Conservation (phyloP, 108 stramenopile genomes). For the Asterionellopsis glacialis region DNA sequence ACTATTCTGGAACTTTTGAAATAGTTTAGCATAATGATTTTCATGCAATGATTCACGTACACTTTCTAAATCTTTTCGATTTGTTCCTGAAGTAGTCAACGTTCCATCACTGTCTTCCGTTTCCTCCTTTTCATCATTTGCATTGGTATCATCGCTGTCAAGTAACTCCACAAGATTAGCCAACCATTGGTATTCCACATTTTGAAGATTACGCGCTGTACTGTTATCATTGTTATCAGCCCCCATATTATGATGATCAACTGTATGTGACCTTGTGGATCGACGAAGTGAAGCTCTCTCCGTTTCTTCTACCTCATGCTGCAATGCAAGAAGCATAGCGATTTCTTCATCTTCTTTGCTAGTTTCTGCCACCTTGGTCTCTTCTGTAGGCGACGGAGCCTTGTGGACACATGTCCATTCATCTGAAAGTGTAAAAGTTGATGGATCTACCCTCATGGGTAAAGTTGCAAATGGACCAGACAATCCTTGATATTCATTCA, state of each 20-base stretch:
- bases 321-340: not conserved
- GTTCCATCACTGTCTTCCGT: too few species aligned
- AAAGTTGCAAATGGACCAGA: constrained; percentile 43
- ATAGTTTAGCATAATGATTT: constrained; percentile 55
- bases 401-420: constrained; percentile 35
- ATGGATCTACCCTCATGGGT: constrained; percentile 20
- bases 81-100: not conserved
- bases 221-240: not conserved
- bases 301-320: constrained; percentile 1
- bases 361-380: not conserved
- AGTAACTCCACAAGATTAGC: too few species aligned
- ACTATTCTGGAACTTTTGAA: constrained; percentile 28
- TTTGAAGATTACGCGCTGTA: too few species aligned
- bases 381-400: not conserved
- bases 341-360: constrained; percentile 6
- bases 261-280: not conserved
- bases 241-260: not conserved
- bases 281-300: constrained; percentile 6
- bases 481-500: constrained; percentile 34
- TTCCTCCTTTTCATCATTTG: not conserved
- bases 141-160: not conserved
- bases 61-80: constrained; percentile 56
- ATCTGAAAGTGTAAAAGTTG: constrained; percentile 33
- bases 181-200: too few species aligned
- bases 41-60: constrained; percentile 65